Evolutionary conservation across 2,329 filamentous ascomycete genomes (phyloP).

Genomic region (Xylariaceae sp.): DNA sequence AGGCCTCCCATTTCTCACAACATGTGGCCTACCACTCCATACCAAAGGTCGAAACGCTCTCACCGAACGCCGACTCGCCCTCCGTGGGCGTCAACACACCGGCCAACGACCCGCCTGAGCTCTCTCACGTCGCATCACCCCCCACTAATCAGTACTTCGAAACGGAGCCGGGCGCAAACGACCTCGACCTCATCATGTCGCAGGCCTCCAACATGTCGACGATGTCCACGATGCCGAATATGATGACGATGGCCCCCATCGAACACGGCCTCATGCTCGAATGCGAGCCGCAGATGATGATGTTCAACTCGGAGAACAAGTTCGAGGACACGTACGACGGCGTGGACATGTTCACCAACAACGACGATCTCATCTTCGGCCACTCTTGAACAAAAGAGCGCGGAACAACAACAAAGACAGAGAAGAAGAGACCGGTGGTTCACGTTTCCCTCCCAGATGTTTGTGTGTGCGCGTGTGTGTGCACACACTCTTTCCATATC

Average conservation of each 20-base stretch:
- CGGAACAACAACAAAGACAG: not conserved
- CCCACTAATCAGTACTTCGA: slow-evolving; percentile 46
- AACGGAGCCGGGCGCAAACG: slow-evolving; percentile 38
- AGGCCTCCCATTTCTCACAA: slow-evolving; percentile 40
- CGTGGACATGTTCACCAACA: slow-evolving; percentile 47
- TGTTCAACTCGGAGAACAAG: slow-evolving; percentile 41
- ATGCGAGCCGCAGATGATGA: slow-evolving; percentile 44
- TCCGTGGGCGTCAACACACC: slow-evolving; percentile 46
- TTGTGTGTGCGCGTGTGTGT: not conserved
- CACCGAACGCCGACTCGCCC: slow-evolving; percentile 23
- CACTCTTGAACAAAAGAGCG: slow-evolving; percentile 17
- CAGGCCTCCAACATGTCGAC: slow-evolving; percentile 29
- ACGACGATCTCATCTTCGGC: slow-evolving; percentile 50
- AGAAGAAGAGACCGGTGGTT: not conserved
- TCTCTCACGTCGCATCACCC: slow-evolving; percentile 57
- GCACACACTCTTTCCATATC: not conserved
- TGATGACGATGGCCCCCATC: slow-evolving; percentile 34
- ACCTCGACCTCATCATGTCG: slow-evolving; percentile 29
- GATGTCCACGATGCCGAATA: slow-evolving; percentile 24
- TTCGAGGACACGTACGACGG: slow-evolving; percentile 48
- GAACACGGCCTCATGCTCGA: slow-evolving; percentile 45
- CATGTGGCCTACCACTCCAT: slow-evolving; percentile 33
- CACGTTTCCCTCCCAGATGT: not conserved
- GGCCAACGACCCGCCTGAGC: slow-evolving; percentile 54
- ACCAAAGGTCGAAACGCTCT: slow-evolving; percentile 33